phyloP scores from a whole-genome alignment of 352 stramenopile species.

The Halophytophthora polymorphica region DNA sequence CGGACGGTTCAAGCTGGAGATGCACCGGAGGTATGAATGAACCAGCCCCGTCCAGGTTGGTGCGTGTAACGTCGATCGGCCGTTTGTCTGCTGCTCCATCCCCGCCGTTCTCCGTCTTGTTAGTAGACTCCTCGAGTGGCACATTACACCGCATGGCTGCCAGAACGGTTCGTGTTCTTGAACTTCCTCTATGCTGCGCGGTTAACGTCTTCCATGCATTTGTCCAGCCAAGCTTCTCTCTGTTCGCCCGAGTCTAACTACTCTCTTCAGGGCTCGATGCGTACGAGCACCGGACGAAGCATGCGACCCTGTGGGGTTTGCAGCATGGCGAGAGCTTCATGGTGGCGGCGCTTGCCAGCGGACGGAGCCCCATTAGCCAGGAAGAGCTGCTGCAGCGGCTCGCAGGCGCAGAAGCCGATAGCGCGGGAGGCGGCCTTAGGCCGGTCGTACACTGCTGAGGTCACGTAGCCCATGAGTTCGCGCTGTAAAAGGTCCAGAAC shows the following conservation, averaged over 20 bases:
- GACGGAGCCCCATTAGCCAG: constrained; percentile 14
- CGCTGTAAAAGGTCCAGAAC: constrained; percentile 22
- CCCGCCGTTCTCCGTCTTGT: neutral
- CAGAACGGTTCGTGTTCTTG: neutral
- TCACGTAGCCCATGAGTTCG: constrained; percentile 57
- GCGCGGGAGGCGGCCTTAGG: constrained; percentile 65
- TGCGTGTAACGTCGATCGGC: constrained; percentile 2
- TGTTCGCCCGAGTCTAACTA: neutral
- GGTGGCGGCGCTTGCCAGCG: constrained; percentile 8
- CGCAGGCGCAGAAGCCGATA: constrained; percentile 61
- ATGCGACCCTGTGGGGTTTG: constrained; percentile 43
- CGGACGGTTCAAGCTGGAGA: constrained; percentile 6
- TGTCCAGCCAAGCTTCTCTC: neutral
- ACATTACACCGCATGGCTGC: constrained; percentile 8
- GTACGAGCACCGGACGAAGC: constrained; percentile 47
- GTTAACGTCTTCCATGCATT: neutral
- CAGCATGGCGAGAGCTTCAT: constrained; percentile 42
- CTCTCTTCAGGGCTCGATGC: constrained; percentile 13
- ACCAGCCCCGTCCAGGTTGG: constrained; percentile 1
- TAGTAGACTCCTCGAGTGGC: constrained; percentile 24
- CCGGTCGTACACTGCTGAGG: constrained; percentile 75
- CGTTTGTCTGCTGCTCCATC: neutral
- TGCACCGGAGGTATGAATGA: constrained; percentile 15
- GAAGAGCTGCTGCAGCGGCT: constrained; percentile 60
- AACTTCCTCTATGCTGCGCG: neutral